Conservation (phyloP, 129 eudicot genomes). For the Pseudognaphalium luteoalbum region DNA sequence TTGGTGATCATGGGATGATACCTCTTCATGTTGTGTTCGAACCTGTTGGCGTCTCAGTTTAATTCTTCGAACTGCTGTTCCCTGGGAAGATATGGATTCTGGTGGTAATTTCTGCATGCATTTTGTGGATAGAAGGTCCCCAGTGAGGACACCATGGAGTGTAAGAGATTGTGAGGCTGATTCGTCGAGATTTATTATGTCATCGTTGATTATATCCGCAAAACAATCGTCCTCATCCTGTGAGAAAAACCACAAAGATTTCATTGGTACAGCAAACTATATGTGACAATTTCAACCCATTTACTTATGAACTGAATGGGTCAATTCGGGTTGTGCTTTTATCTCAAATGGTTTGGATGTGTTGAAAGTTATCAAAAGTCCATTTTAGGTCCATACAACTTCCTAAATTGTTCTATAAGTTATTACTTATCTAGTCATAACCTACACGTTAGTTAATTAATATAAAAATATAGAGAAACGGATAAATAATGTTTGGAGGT, state of each 20-base stretch:
- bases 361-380: neutral
- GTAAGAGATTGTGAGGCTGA: conserved; percentile 29
- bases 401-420: neutral
- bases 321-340: neutral
- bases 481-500: neutral
- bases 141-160: conserved; percentile 23
- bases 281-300: neutral
- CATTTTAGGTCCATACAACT: neutral
- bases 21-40: neutral
- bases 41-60: conserved; percentile 30
- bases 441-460: neutral
- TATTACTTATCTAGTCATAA: too few species aligned
- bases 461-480: neutral
- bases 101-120: conserved; percentile 24
- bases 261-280: neutral
- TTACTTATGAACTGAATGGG: neutral
- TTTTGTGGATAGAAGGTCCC: conserved; percentile 17
- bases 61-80: conserved; percentile 63
- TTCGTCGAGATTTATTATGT: conserved; percentile 71
- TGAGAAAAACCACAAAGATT: neutral
- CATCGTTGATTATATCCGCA: conserved; percentile 81
- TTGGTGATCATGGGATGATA: neutral
- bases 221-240: conserved; percentile 76
- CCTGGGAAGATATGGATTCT: conserved; percentile 40
- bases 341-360: neutral